phyloP scores from a whole-genome alignment of 2,329 filamentous ascomycete genomes.

The Dactylonectria estremocensis region DNA sequence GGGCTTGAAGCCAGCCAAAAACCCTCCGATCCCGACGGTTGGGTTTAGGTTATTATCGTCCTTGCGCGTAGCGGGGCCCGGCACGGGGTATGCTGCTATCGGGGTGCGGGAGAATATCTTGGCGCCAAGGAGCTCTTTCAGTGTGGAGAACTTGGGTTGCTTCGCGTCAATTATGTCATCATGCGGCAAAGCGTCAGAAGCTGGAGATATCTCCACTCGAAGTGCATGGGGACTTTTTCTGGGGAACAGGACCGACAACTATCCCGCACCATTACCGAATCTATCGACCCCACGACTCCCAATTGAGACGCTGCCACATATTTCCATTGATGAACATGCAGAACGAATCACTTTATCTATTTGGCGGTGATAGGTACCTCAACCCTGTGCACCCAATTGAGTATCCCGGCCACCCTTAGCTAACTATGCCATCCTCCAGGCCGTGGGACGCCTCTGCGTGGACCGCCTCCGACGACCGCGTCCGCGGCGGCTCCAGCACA shows the following conservation, averaged over 20 bases:
- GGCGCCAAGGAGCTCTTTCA: neutral
- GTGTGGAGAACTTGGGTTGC: no score
- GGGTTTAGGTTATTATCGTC: slow-evolving; percentile 16
- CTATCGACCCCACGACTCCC: neutral
- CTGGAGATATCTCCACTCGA: neutral
- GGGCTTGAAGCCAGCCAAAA: neutral
- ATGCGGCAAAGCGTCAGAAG: slow-evolving; percentile 10
- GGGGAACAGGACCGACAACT: neutral
- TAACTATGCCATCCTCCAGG: slow-evolving; percentile 53
- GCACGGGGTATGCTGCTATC: slow-evolving; percentile 8
- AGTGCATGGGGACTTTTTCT: neutral
- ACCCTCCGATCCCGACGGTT: slow-evolving; percentile 8
- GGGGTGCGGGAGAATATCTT: neutral
- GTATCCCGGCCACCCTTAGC: no score
- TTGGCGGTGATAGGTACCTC: slow-evolving; percentile 57
- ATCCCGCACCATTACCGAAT: neutral
- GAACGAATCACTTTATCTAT: slow-evolving; percentile 53
- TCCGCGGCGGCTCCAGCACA: slow-evolving; percentile 80
- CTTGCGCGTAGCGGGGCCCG: slow-evolving; percentile 13
- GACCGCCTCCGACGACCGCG: slow-evolving; percentile 81
- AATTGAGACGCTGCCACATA: slow-evolving; percentile 11
- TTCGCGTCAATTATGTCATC: slow-evolving; percentile 24
- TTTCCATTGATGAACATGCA: slow-evolving; percentile 26
- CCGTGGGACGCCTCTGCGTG: slow-evolving; percentile 74
- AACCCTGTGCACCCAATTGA: neutral